Percentiles rank a stretch among this genome's conserved stretches.
Conservation (phyloP, 306 rosid genomes). For the Dicorynia guianensis region DNA sequence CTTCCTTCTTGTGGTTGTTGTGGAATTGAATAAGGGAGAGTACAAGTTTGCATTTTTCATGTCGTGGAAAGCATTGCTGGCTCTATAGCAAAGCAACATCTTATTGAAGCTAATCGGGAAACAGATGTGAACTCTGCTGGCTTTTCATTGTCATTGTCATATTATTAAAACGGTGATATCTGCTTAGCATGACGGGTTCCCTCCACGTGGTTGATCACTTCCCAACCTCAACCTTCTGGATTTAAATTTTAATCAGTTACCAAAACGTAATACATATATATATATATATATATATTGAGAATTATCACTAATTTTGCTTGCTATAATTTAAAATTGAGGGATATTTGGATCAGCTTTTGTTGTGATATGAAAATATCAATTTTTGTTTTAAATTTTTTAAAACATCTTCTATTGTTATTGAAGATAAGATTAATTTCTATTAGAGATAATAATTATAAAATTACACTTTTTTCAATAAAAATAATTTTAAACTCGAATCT, state of each 20-base stretch:
- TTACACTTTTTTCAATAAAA: too few relatives aligned
- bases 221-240: slow-evolving; percentile 18
- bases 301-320: slow-evolving; percentile 2
- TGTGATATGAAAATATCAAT: too few relatives aligned
- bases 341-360: background rate
- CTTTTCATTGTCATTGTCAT: slow-evolving; percentile 33
- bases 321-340: background rate
- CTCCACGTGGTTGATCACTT: slow-evolving; percentile 45
- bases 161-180: slow-evolving; percentile 17
- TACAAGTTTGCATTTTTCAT: background rate
- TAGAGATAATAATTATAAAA: too few relatives aligned
- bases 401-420: too few relatives aligned
- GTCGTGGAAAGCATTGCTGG: slow-evolving; percentile 41
- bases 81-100: background rate
- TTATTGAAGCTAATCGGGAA: slow-evolving; percentile 15
- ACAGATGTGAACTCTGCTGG: slow-evolving; percentile 35
- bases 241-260: slow-evolving; percentile 3
- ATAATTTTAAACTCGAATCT: too few relatives aligned
- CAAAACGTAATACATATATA: too few relatives aligned
- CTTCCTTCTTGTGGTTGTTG: slow-evolving; percentile 11
- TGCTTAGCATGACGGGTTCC: background rate
- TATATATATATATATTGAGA: background rate
- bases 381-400: too few relatives aligned
- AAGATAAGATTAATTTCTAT: too few relatives aligned
- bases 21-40: slow-evolving; percentile 4